Evolutionary conservation across 2,329 filamentous ascomycete species (phyloP), one percentile per base, ranked within the genome.

Genomic region (Colletotrichum tropicale): DNA sequence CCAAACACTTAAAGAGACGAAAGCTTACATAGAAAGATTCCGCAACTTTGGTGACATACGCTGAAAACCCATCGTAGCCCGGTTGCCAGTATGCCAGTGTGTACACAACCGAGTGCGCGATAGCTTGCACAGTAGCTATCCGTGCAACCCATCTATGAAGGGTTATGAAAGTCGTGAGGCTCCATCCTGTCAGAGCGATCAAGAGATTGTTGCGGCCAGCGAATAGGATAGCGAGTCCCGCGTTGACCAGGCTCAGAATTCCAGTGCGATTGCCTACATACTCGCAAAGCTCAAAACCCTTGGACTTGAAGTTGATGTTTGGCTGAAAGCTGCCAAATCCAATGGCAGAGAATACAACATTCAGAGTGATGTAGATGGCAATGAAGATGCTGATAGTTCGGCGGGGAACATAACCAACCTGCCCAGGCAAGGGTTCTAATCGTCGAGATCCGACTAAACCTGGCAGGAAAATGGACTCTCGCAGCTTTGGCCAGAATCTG

Each of bases 351-450:
- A 85, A 67, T 16, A 84, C 67, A 70, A 88, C 88, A 28, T 87
- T 79, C 13, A 80, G 76, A 18, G 86, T 75, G 24, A 88, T 80
- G 56, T 85, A 80, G 18, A 82, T 58, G 55, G 81, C 61, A 52
- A 90, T 86, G 78, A 86, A 89, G 15, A 89, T 69, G 16, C 81
- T 79, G 58, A 89, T 87, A 1, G 87, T 87, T 3, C 83, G 71
- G 2, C 86, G 88, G 0, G 88, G 88, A 0, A 83, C 66, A 10
- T 81, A 80, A 2, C 79, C 83, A 1, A 83, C 36, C 34, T 71
- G 65, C 6, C 64, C 66, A 3, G 66, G 69, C 60, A 78, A 81
- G 77, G 0, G 79, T 75, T 21, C 77, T 76, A 38, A 82, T n/a
- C 80, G 32, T 16, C 77, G 76, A 34, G 62, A 76, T 81, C 82